Base-by-base conservation (phyloP, 129 eudicot genomes). In the Artemisia annua region DNA sequence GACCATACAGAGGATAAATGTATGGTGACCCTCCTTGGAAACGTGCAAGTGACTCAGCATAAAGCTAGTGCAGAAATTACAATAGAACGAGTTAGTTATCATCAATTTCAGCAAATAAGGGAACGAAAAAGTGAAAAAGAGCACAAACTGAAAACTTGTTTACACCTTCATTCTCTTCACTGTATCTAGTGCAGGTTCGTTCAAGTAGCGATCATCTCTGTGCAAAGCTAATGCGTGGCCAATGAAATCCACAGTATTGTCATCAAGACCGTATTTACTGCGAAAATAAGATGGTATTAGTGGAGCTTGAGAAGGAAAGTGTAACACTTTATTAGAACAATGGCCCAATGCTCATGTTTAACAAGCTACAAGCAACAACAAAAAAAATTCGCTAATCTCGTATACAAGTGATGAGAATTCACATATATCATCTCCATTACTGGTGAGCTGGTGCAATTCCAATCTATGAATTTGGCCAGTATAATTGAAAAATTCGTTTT, bases 181-280 rank as follows among this genome's bases (percentile, higher is more conserved):
- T 13, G 96, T 85, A 32, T 93, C 98, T 68, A 90, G 51, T 5
- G 98, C 98, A 65, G 97, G 97, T 78, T 90, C 97, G 69, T 79
- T 64, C 55, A 93, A 85, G 85, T 90, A 93, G 56, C 92, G 87
- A 66, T 93, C 98, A 78, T 93, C 98, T 84, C 92, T 86, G 73
- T 89, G 98, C 64, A 93, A 93, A 51, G 98, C 98, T 80, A 94
- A 59, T 4, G 98, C 86, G 74, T 94, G 98, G 69, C 98, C 97
- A 54, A 94, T 94, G 48, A 90, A 90, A 83, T 94, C 98, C 64
- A 94, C 75, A 46, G 97, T 94, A 85, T 94, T 88, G 84, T 94
- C 97, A 84, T 86, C 96, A 78, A 94, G 98, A 73, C 97, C 98
- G 63, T 78, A 93, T 78, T 93, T 93, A 53, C 98, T 93, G 89